A percentile compares a stretch with the other conserved stretches of the same genome.
These are phyloP conservation scores for Cylindrodendrum hubeiense DNA, from an alignment of 2,329 filamentous ascomycete genomes.

Conservation along the genomic window DNA sequence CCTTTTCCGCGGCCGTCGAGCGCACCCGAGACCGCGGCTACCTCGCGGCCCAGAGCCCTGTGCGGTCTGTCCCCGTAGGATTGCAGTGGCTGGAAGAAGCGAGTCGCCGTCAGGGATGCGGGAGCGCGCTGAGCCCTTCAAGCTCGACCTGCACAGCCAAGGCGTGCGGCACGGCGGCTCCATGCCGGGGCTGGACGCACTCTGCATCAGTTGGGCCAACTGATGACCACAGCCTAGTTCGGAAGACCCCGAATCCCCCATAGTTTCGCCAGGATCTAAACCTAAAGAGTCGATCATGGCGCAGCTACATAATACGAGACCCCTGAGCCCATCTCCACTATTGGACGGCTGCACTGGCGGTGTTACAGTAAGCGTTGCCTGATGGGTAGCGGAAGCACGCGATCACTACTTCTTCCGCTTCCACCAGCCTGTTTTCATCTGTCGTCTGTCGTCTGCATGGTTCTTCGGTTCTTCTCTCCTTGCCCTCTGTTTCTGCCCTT, in stretches of 20 bases:
- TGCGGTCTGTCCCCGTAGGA: too few relatives aligned
- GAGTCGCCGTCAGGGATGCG: too few relatives aligned
- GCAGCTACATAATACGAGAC: background rate
- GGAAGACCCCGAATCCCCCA: background rate
- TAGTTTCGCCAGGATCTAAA: background rate
- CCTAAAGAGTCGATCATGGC: background rate
- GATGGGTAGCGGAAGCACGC: background rate
- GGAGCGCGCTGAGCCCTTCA: too few relatives aligned
- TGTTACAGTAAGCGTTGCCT: background rate
- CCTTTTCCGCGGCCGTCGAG: too few relatives aligned
- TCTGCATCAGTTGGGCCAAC: background rate
- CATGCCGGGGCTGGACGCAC: too few relatives aligned
- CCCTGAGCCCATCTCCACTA: background rate
- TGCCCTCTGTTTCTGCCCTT: background rate
- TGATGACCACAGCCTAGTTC: slow-evolving; percentile 3
- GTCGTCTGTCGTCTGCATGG: background rate
- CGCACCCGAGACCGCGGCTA: too few relatives aligned
- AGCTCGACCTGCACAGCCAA: too few relatives aligned
- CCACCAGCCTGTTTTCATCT: slow-evolving; percentile 13
- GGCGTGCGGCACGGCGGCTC: too few relatives aligned
- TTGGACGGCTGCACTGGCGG: background rate
- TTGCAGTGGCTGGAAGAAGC: too few relatives aligned
- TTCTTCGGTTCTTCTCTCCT: background rate
- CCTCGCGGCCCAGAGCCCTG: too few relatives aligned
- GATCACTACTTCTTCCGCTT: slow-evolving; percentile 8